A percentile compares a stretch with the other conserved stretches of the same genome.
phyloP scores from a whole-genome alignment of 1,284 basidiomycete species.

The Abortiporus biennis region DNA sequence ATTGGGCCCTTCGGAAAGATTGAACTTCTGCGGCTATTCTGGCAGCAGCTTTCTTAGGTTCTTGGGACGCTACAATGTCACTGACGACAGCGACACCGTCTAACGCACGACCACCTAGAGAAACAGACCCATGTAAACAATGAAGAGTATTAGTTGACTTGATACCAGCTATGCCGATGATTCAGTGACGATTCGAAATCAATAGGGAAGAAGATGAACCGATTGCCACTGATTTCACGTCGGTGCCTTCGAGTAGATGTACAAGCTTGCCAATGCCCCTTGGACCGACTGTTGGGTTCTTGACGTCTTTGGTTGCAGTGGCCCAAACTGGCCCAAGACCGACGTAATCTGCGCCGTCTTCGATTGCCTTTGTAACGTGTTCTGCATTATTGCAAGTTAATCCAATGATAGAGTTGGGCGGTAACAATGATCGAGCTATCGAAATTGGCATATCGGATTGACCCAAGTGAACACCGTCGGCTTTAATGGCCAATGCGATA shows the following conservation, averaged over 20 bases:
- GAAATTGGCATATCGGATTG: constrained; percentile 84
- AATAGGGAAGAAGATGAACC: constrained; percentile 40
- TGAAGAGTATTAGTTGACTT: constrained; percentile 71
- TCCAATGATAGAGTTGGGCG: constrained; percentile 71
- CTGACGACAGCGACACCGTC: constrained; percentile 91
- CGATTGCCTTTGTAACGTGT: constrained; percentile 53
- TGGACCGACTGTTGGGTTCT: constrained; percentile 52
- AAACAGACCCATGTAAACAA: constrained; percentile 67
- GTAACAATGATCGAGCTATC: constrained; percentile 68
- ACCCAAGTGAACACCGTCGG: constrained; percentile 85
- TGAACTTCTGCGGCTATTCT: constrained; percentile 38
- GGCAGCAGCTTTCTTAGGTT: constrained; percentile 57
- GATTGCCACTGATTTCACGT: constrained; percentile 74
- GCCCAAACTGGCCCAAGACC: constrained; percentile 81
- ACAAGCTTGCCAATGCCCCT: constrained; percentile 65
- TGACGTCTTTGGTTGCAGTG: constrained; percentile 70
- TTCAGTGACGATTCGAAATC: not conserved
- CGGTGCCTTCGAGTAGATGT: constrained; percentile 53
- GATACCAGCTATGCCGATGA: constrained; percentile 61
- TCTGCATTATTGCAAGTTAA: constrained; percentile 72
- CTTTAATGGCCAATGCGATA: constrained; percentile 73
- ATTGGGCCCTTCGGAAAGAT: constrained; percentile 30
- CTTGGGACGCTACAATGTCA: constrained; percentile 70
- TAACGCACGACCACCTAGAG: constrained; percentile 46
- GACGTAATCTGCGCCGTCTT: constrained; percentile 74